phyloP scores from a whole-genome alignment of 2,329 filamentous ascomycete genomes.

The Dactylellina parvicollis region DNA sequence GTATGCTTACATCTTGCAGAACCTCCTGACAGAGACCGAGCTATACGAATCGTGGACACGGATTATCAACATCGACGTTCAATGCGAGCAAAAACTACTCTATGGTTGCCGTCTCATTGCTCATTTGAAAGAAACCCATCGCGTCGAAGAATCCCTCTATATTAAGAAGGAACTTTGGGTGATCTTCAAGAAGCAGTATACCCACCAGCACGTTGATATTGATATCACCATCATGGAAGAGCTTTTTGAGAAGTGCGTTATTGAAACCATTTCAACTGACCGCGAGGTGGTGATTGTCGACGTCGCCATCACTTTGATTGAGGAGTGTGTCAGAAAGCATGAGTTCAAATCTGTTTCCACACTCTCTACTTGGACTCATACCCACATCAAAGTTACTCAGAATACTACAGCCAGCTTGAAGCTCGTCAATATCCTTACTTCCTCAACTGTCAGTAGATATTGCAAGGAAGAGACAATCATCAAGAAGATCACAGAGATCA shows the following conservation, averaged over 20 bases:
- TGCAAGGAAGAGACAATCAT: conserved; percentile 37
- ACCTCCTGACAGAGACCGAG: conserved; percentile 29
- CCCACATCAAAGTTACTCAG: conserved; percentile 27
- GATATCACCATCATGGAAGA: conserved; percentile 12
- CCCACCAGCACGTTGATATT: background rate
- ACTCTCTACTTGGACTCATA: conserved; percentile 21
- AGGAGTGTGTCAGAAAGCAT: conserved; percentile 23
- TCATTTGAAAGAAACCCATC: conserved; percentile 27
- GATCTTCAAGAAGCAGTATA: conserved; percentile 15
- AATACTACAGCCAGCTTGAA: conserved; percentile 26
- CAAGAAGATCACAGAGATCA: conserved; percentile 34
- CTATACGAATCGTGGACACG: conserved; percentile 31
- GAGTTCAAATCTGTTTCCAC: conserved; percentile 22
- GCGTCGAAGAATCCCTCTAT: conserved; percentile 24
- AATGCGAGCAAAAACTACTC: conserved; percentile 30
- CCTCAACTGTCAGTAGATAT: conserved; percentile 8
- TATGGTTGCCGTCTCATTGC: conserved; percentile 35
- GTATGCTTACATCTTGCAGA: conserved; percentile 19
- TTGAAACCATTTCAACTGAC: conserved; percentile 18
- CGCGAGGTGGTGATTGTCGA: conserved; percentile 19
- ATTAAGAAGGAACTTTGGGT: conserved; percentile 26
- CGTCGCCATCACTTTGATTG: conserved; percentile 21
- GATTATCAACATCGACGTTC: conserved; percentile 10
- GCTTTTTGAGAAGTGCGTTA: conserved; percentile 29
- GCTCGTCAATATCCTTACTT: conserved; percentile 28